Conservation (phyloP, 148 eudicot species). For the Linanthus parryae region DNA sequence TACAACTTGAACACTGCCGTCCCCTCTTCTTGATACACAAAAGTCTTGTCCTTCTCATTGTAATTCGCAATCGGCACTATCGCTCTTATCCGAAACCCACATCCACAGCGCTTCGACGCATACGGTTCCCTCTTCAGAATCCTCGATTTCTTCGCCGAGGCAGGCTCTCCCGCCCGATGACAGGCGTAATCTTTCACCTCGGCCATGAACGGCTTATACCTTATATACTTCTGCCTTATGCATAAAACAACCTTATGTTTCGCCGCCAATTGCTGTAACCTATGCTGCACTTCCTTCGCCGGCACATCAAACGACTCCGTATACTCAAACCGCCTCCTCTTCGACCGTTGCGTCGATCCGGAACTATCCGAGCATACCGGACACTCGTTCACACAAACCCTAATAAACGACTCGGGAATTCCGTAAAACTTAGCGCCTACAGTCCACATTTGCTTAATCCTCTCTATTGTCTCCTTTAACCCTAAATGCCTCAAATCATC, state of each 20-base stretch:
- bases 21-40: conserved; percentile 94
- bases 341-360: conserved; percentile 32
- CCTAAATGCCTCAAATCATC: conserved; percentile 75
- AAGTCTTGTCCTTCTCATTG: conserved; percentile 90
- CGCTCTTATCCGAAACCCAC: conserved; percentile 92
- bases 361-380: conserved; percentile 46
- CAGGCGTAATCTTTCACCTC: conserved; percentile 98
- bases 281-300: conserved; percentile 67
- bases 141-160: conserved; percentile 58
- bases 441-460: conserved; percentile 84
- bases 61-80: conserved; percentile 88
- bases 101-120: conserved; percentile 88
- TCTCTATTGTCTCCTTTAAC: conserved; percentile 73
- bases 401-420: conserved; percentile 82
- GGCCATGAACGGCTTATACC: conserved; percentile 97
- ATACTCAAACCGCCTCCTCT: conserved; percentile 82
- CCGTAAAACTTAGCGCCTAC: conserved; percentile 97
- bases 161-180: conserved; percentile 92
- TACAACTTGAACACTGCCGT: conserved; percentile 86
- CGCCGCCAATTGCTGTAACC: conserved; percentile 64
- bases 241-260: conserved; percentile 90
- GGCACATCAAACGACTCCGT: conserved; percentile 86
- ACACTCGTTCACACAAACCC: conserved; percentile 69
- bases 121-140: conserved; percentile 84
- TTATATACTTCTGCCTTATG: conserved; percentile 90